phyloP scores from a whole-genome alignment of 2,329 filamentous ascomycete species.

The Xylaria sp. region DNA sequence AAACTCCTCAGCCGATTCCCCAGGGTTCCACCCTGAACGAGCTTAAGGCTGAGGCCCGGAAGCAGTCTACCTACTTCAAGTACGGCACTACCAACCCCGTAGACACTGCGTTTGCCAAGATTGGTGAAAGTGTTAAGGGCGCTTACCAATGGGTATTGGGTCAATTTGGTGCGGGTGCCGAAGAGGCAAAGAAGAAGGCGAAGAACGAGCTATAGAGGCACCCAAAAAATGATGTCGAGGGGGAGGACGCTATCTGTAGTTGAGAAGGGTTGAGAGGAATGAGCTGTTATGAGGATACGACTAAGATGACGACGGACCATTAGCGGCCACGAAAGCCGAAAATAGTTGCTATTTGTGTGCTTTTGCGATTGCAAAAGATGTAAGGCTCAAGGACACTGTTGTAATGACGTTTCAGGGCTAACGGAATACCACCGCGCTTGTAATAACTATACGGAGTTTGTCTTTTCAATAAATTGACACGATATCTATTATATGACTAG shows the following conservation, averaged over 20 bases:
- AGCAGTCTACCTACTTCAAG: conserved; percentile 79
- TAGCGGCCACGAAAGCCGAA: conserved; percentile 1
- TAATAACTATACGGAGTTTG: conserved; percentile 9
- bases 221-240: background rate
- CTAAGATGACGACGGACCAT: conserved; percentile 14
- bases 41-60: conserved; percentile 75
- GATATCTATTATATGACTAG: background rate
- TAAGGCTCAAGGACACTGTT: conserved; percentile 1
- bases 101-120: conserved; percentile 73
- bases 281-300: conserved; percentile 26
- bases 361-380: conserved; percentile 16
- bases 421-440: background rate
- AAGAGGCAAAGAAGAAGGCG: conserved; percentile 62
- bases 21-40: conserved; percentile 76
- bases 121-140: conserved; percentile 61
- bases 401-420: background rate
- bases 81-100: conserved; percentile 77
- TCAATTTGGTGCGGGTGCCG: conserved; percentile 61
- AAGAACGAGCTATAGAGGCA: conserved; percentile 62
- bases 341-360: conserved; percentile 25
- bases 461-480: conserved; percentile 12
- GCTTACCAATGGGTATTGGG: conserved; percentile 63
- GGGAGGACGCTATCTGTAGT: background rate
- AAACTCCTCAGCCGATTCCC: conserved; percentile 59
- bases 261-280: background rate